Base-by-base conservation (phyloP, 306 rosid species). In the Quercus parvula region DNA sequence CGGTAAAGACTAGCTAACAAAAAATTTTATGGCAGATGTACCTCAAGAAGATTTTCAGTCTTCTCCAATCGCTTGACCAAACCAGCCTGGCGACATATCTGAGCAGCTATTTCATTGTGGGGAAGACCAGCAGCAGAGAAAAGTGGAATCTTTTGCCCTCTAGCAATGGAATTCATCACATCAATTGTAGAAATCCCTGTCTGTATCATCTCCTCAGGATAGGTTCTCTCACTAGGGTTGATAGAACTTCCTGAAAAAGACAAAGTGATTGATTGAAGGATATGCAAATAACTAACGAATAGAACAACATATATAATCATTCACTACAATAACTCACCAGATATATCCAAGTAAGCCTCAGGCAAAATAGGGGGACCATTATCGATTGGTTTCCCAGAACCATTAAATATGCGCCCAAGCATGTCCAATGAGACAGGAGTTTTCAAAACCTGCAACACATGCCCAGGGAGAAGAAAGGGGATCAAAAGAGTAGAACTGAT, bases 51-150 rank as follows among this genome's bases (percentile, higher is more conserved):
- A 85, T 89, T 90, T 13, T 90, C 92, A 70, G 97, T 59, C 84
- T 90, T 90, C 96, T 96, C 98, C 84, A 96, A 75, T 79, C 99
- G 92, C 91, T 93, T 96, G 79, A 96, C 99, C 87, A 96, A 83
- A 74, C 99, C 99, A 86, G 99, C 99, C 82, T 96, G 99, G 75
- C 99, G 99, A 85, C 99, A 96, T 71, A 96, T 96, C 85, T 96
- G 99, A 46, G 99, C 99, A 82, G 99, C 99, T 22, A 96, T 96
- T 89, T 96, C 99, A 77, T 93, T 96, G 79, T 96, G 99, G 73
- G 99, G 98, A 73, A 96, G 99, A 90, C 99, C 99, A 56, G 99
- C 99, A 84, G 99, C 99, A 51, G 99, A 96, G 86, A 96, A 96
- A 62, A 96, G 90, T 35, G 99, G 99, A 78, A 93, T 96, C 89